A percentile compares a stretch with the other conserved stretches of the same genome.
Evolutionary conservation across 225 moss, liverwort and hornwort species (phyloP).

Genomic region (Lunularia cruciata): DNA sequence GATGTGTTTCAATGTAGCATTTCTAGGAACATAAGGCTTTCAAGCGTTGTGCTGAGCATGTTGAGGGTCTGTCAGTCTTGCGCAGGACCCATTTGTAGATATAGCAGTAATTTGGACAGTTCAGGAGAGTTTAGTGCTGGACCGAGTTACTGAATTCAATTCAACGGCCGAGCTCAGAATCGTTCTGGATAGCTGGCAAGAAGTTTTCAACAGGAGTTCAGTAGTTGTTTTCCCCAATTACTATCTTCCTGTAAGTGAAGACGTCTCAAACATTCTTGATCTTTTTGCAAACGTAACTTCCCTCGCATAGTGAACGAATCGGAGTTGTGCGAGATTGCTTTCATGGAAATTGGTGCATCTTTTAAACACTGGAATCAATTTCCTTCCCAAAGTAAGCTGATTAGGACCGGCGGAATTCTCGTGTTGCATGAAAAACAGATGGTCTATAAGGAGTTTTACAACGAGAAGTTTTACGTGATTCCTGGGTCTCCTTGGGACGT

Average conservation of each 20-base stretch:
- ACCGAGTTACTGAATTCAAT: conserved; percentile 33
- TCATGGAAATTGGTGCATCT: no score
- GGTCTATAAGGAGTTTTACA: conserved; percentile 72
- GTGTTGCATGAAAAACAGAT: conserved; percentile 31
- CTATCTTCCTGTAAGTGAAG: conserved; percentile 62
- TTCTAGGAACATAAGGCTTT: no score
- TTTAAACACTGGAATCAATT: no score
- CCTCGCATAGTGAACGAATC: no score
- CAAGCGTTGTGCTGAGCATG: no score
- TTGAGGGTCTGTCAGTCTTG: conserved; percentile 50
- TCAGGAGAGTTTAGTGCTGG: conserved; percentile 32
- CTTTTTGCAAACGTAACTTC: no score
- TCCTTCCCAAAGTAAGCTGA: neutral
- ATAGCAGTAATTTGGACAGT: conserved; percentile 44
- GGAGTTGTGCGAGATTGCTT: no score
- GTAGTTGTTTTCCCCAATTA: conserved; percentile 80
- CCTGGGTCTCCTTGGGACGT: conserved; percentile 78
- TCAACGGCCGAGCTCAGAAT: conserved; percentile 35
- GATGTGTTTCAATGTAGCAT: no score
- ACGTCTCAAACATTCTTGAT: neutral
- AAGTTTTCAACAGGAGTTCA: conserved; percentile 72
- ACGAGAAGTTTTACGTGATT: conserved; percentile 77
- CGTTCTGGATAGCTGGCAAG: conserved; percentile 36
- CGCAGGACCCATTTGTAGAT: conserved; percentile 45
- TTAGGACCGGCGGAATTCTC: neutral